Evolutionary conservation across 2,329 filamentous ascomycete species (phyloP).

Genomic region (Alternaria gansuensis): DNA sequence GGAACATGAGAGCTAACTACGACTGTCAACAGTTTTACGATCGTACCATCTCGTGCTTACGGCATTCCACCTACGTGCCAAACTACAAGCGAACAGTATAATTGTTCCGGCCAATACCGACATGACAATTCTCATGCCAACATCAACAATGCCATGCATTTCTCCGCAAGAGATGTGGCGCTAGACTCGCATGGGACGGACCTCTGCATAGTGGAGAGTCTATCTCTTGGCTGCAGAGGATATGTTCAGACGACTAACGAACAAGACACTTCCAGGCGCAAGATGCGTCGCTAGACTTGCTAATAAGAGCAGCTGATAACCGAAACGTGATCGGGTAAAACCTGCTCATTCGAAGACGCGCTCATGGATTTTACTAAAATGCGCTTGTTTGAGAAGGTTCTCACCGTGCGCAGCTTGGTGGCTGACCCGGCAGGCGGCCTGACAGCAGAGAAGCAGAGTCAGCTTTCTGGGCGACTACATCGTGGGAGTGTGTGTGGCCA

Average conservation of each 20-base stretch:
- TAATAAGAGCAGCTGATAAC: neutral
- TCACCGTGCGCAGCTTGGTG: neutral
- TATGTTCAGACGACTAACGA: neutral
- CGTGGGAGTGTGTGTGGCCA: neutral
- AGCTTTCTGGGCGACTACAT: neutral
- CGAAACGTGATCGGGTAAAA: neutral
- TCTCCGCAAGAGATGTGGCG: rapidly evolving
- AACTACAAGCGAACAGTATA: too few species aligned
- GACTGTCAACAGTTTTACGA: too few species aligned
- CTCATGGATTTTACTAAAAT: neutral
- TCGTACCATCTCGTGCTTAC: neutral
- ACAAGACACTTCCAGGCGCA: neutral
- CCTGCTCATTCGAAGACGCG: neutral
- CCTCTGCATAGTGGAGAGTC: neutral
- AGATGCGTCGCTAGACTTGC: neutral
- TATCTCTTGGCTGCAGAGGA: neutral
- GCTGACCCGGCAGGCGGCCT: neutral
- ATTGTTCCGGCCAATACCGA: neutral
- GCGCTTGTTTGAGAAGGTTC: neutral
- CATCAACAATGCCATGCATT: rapidly evolving
- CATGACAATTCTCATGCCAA: neutral
- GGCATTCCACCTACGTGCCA: neutral
- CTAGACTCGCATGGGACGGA: neutral
- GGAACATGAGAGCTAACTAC: neutral
- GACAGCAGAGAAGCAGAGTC: neutral